phyloP scores from a whole-genome alignment of 2,329 filamentous ascomycete species.

The Aureobasidium sp. region DNA sequence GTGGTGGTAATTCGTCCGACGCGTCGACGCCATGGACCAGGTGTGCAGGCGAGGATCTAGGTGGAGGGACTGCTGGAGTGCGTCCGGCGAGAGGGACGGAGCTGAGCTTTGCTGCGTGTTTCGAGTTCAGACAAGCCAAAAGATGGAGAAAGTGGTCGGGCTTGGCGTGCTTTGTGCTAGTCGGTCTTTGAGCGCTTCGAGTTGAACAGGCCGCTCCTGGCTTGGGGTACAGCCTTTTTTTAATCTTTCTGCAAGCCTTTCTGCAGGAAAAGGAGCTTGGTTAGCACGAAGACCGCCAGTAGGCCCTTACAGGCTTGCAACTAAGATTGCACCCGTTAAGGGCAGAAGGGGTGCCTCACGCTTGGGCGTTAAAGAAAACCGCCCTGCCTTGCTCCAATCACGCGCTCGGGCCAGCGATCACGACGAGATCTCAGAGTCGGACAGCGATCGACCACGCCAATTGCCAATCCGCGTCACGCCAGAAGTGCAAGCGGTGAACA shows the following conservation, averaged over 20 bases:
- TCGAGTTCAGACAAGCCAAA: conserved; percentile 1
- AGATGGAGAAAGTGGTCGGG: conserved; percentile 8
- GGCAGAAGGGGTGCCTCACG: conserved; percentile 15
- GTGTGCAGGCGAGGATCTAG: neutral
- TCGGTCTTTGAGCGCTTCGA: conserved; percentile 6
- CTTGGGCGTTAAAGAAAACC: conserved; percentile 13
- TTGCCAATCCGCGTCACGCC: conserved; percentile 16
- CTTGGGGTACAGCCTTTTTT: conserved; percentile 13
- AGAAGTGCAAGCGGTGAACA: conserved; percentile 15
- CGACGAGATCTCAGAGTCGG: conserved; percentile 6
- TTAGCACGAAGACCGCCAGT: conserved; percentile 10
- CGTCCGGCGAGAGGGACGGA: neutral
- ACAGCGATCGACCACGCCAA: conserved; percentile 13
- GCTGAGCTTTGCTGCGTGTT: conserved; percentile 7
- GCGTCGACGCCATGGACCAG: conserved; percentile 46
- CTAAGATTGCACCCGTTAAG: conserved; percentile 16
- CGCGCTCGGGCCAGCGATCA: conserved; percentile 12
- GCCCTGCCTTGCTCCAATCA: conserved; percentile 13
- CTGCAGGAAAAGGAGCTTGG: conserved; percentile 15
- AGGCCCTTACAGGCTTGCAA: conserved; percentile 13
- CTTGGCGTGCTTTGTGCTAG: conserved; percentile 12
- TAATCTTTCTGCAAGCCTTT: conserved; percentile 14
- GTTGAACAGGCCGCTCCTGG: conserved; percentile 2
- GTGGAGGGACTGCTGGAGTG: neutral
- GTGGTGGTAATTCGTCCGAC: conserved; percentile 44